Evolutionary conservation across 495 filamentous ascomycete species (phyloP), one percentile per base, ranked within the genome.

Genomic region (Ascobolus immersus): DNA sequence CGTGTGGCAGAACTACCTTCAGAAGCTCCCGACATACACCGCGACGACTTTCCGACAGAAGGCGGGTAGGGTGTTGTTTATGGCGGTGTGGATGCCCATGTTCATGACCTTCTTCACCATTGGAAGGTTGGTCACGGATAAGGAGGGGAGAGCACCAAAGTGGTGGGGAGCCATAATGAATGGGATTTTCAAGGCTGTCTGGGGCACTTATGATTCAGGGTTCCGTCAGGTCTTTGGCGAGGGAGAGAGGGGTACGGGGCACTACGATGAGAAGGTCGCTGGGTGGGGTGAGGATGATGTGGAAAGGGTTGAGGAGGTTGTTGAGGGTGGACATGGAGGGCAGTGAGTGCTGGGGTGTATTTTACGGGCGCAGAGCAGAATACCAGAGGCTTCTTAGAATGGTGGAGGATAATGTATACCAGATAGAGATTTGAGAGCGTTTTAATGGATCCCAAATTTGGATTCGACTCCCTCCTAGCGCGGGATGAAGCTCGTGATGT

Each of bases 221-320:
- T 77, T 76, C 33, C 65, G 63, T 42, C 43, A 35, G 17, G 9
- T 75, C 0, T 92, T 89, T 57, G 81, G 84, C 19, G 75, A 93
- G 48, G 86, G 86, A 11, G 86, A 93, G 65, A 62, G 23, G 23
- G 23, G n/a, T 25, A n/a, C n/a, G 23, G 23, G 23, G n/a, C 7
- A 25, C 7, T n/a, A 25, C 23, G 23, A 25, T 7, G 23, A 25
- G 7, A 7, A 7, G 23, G 7, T 25, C 7, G n/a, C 23, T 25
- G 23, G 7, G 23, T 25, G 2, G 17, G 37, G 26, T 11, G 34
- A 30, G 24, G 44, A 28, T 13, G 29, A 34, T 23, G 34, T 22
- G 11, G 37, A 20, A n/a, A 42, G 43, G 25, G 25, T 41, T 8
- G 45, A 37, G 4, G 42, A 30, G 33, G 44, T 34, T 30, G 39